A percentile compares a stretch with the other conserved stretches of the same genome.
phyloP scores from a whole-genome alignment of 306 rosid genomes.

The Quercus robur region DNA sequence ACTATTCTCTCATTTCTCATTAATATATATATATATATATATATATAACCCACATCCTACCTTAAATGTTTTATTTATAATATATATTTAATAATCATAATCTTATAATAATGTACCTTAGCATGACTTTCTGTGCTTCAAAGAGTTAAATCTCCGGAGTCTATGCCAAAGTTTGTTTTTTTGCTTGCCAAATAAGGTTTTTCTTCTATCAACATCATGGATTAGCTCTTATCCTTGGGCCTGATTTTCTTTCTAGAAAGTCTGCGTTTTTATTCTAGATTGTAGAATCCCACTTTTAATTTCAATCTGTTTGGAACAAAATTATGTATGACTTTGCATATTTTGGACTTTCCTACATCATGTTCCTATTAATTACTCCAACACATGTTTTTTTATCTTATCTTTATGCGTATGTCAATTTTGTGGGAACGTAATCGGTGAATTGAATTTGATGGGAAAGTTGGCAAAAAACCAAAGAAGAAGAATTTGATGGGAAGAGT shows the following conservation, averaged over 20 bases:
- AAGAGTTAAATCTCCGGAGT: background rate
- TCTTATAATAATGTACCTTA: background rate
- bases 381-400: background rate
- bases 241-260: conserved; percentile 40
- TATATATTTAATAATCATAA: background rate
- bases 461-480: no score
- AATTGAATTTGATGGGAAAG: background rate
- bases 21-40: no score
- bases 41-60: background rate
- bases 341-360: background rate
- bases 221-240: background rate
- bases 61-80: background rate
- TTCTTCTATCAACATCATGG: conserved; percentile 1
- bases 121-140: conserved; percentile 1
- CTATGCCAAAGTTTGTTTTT: background rate
- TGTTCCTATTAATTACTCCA: no score
- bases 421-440: background rate
- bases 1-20: no score
- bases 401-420: background rate
- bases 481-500: background rate
- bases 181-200: conserved; percentile 17
- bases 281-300: background rate
- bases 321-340: no score
- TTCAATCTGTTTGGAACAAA: background rate
- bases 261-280: conserved; percentile 21